Conservation (phyloP, 164 flowering plant species). For the Paratinospora sagittata region DNA sequence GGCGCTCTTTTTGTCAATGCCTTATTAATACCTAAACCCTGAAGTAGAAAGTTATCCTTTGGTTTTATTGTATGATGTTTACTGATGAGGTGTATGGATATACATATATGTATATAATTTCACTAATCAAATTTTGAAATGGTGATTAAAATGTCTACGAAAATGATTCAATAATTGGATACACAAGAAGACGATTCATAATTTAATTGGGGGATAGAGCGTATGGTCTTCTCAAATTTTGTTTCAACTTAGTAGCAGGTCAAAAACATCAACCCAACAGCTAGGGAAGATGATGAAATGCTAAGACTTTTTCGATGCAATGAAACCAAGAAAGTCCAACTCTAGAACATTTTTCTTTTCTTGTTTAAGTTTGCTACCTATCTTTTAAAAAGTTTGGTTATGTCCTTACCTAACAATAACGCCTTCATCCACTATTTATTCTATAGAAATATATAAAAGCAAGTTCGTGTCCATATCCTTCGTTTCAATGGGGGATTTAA, state of each 20-base stretch:
- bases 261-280: conserved; percentile 23
- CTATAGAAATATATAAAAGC: not conserved
- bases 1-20: not conserved
- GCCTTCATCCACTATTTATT: not conserved
- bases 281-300: conserved; percentile 12
- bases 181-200: not conserved
- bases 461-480: not conserved
- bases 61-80: not conserved
- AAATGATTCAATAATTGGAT: not conserved
- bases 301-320: conserved; percentile 22
- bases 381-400: not conserved
- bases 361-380: conserved; percentile 6
- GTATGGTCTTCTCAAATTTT: conserved; percentile 24
- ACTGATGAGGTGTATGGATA: too few species aligned
- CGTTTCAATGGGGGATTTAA: conserved; percentile 26
- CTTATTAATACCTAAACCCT: not conserved
- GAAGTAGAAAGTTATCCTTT: not conserved
- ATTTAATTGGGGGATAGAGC: not conserved
- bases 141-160: too few species aligned
- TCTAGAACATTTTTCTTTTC: conserved; percentile 1
- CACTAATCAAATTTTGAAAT: too few species aligned
- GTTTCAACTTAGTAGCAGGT: conserved; percentile 10
- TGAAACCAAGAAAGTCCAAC: not conserved
- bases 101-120: too few species aligned
- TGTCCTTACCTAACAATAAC: not conserved